phyloP scores from a whole-genome alignment of 257 asterid species.

The Primulina huaijiensis region DNA sequence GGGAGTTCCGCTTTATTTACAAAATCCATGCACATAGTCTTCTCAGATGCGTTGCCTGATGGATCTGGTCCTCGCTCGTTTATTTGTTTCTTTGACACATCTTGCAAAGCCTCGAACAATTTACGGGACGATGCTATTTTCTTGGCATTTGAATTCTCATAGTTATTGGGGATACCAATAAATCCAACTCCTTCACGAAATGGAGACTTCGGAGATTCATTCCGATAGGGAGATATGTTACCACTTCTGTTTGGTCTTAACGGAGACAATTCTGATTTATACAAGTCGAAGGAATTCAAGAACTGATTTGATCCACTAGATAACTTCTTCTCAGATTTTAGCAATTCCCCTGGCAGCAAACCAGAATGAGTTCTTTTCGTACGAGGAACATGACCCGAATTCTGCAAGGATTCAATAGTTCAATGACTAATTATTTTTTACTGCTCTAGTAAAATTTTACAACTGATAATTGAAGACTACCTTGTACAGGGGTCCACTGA shows the following conservation, averaged over 20 bases:
- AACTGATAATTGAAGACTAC: conserved; percentile 30
- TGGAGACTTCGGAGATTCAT: conserved; percentile 75
- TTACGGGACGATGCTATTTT: conserved; percentile 54
- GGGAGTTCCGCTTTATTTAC: conserved; percentile 28
- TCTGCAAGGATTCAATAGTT: conserved; percentile 42
- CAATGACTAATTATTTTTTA: conserved; percentile 7
- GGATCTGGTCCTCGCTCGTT: conserved; percentile 37
- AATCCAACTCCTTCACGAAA: conserved; percentile 69
- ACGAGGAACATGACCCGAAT: conserved; percentile 40
- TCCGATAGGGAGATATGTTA: conserved; percentile 77
- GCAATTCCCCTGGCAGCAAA: conserved; percentile 57
- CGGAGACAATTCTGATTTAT: conserved; percentile 54
- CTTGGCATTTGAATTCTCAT: conserved; percentile 40
- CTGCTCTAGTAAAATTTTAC: background rate
- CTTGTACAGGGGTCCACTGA: conserved; percentile 92
- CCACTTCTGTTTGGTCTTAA: conserved; percentile 62
- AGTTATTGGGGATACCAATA: conserved; percentile 68
- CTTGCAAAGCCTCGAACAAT: conserved; percentile 50
- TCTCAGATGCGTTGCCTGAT: conserved; percentile 35
- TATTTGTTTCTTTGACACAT: conserved; percentile 46
- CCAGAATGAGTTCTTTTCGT: conserved; percentile 75
- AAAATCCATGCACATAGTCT: conserved; percentile 44
- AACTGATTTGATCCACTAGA: conserved; percentile 33
- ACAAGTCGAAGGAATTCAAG: conserved; percentile 33
- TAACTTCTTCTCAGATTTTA: conserved; percentile 35